Conservation (phyloP, 306 rosid genomes). For the Quercus wislizeni region DNA sequence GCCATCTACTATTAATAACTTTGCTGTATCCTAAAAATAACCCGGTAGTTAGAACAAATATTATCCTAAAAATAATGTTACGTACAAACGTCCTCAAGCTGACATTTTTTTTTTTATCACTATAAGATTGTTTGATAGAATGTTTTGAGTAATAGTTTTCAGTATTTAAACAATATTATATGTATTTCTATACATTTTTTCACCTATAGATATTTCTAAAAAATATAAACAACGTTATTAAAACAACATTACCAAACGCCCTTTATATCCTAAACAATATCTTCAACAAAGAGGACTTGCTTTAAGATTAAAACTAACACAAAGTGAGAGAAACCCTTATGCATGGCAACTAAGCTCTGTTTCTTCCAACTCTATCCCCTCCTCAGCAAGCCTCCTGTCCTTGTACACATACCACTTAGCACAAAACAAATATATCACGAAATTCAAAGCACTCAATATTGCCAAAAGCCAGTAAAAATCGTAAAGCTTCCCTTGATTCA, state of each 20-base stretch:
- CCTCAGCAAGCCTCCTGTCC: conserved; percentile 66
- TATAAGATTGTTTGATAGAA: rapidly evolving
- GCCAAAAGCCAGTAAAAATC: conserved; percentile 86
- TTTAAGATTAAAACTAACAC: neutral
- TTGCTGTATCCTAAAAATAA: no score
- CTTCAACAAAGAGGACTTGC: neutral
- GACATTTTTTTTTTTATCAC: no score
- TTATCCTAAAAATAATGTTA: no score
- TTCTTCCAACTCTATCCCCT: conserved; percentile 63
- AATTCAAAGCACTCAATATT: conserved; percentile 59
- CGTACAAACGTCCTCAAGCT: no score
- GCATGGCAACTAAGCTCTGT: conserved; percentile 34
- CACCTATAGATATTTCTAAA: rapidly evolving
- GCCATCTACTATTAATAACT: no score
- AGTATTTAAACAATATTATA: no score
- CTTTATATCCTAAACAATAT: no score
- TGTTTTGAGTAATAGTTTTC: no score
- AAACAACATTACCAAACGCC: rapidly evolving
- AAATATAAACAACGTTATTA: no score
- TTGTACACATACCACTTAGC: conserved; percentile 89
- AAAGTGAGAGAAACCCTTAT: conserved; percentile 8
- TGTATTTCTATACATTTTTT: no score
- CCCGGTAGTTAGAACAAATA: no score
- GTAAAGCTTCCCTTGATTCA: conserved; percentile 73
- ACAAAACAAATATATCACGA: conserved; percentile 51